Conservation (phyloP, 305 asterid genomes). For the Ilex paraguariensis region DNA sequence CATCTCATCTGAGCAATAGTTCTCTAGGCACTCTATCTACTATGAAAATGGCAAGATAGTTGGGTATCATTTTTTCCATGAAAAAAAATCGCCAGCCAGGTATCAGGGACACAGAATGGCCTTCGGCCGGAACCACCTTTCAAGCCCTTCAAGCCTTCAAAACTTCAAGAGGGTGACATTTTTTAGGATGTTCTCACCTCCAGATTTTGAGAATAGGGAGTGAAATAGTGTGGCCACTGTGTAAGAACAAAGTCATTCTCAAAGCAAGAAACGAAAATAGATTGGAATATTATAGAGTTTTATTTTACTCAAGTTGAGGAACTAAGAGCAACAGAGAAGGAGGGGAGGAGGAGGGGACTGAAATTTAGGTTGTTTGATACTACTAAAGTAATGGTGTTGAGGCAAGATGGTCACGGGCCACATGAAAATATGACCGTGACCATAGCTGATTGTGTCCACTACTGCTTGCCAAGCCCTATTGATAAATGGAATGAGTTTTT, state of each 20-base stretch:
- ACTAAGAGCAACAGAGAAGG: not conserved
- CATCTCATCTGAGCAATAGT: conserved; percentile 31
- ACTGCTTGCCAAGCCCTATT: conserved; percentile 49
- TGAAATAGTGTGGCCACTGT: conserved; percentile 40
- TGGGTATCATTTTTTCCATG: conserved; percentile 19
- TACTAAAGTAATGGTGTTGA: conserved; percentile 24
- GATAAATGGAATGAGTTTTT: conserved; percentile 38
- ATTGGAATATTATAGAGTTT: conserved; percentile 7
- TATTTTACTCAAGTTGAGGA: conserved; percentile 15
- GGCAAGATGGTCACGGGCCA: conserved; percentile 36
- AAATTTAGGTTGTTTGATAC: conserved; percentile 30
- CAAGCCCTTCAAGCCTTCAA: conserved; percentile 11
- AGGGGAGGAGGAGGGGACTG: conserved; percentile 7
- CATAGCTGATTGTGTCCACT: conserved; percentile 35
- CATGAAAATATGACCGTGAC: not conserved
- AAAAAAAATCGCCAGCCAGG: not conserved
- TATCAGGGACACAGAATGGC: conserved; percentile 21
- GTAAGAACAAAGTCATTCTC: conserved; percentile 7
- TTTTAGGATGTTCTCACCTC: conserved; percentile 42
- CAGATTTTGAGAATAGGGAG: conserved; percentile 47
- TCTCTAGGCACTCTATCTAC: conserved; percentile 17
- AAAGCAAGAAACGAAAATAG: conserved; percentile 9
- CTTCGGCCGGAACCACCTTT: conserved; percentile 20
- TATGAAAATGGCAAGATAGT: conserved; percentile 9
- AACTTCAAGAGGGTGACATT: conserved; percentile 20